A percentile compares a stretch with the other conserved stretches of the same genome.
phyloP scores from a whole-genome alignment of 1,284 basidiomycete genomes.

The Inonotus obliquus region DNA sequence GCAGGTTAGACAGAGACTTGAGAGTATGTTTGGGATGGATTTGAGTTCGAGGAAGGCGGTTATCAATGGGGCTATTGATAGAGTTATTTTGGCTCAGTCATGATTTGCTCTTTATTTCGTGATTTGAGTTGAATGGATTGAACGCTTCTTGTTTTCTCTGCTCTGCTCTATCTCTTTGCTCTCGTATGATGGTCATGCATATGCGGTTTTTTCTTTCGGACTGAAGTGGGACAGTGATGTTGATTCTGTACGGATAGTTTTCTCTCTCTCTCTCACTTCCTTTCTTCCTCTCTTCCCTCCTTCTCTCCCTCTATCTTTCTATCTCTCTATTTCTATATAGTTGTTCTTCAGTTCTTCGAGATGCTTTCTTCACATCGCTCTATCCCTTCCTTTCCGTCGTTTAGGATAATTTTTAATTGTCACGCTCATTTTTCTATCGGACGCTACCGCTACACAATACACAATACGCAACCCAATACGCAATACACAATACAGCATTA shows the following conservation, averaged over 20 bases:
- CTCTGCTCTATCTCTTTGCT: neutral
- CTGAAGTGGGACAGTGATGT: neutral
- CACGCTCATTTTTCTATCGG: too few relatives aligned
- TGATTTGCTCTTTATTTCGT: neutral
- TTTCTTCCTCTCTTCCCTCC: neutral
- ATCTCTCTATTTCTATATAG: too few relatives aligned
- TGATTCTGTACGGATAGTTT: conserved; percentile 1
- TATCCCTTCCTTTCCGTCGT: too few relatives aligned
- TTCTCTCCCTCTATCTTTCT: neutral
- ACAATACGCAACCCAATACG: too few relatives aligned
- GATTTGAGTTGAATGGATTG: neutral
- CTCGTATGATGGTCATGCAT: neutral
- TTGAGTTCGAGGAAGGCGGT: conserved; percentile 58
- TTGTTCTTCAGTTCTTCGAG: too few relatives aligned
- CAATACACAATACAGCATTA: too few relatives aligned
- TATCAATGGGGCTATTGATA: conserved; percentile 71
- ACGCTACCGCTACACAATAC: too few relatives aligned
- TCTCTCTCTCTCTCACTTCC: neutral
- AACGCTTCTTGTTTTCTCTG: neutral
- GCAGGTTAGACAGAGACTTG: conserved; percentile 76
- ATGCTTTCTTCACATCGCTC: too few relatives aligned
- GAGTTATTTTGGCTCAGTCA: conserved; percentile 24
- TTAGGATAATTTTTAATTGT: too few relatives aligned
- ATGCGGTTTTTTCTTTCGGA: neutral
- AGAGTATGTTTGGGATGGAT: conserved; percentile 74